A percentile compares a stretch with the other conserved stretches of the same genome.
Evolutionary conservation across 2,329 filamentous ascomycete species (phyloP).

Genomic region (Venturia carpophila): DNA sequence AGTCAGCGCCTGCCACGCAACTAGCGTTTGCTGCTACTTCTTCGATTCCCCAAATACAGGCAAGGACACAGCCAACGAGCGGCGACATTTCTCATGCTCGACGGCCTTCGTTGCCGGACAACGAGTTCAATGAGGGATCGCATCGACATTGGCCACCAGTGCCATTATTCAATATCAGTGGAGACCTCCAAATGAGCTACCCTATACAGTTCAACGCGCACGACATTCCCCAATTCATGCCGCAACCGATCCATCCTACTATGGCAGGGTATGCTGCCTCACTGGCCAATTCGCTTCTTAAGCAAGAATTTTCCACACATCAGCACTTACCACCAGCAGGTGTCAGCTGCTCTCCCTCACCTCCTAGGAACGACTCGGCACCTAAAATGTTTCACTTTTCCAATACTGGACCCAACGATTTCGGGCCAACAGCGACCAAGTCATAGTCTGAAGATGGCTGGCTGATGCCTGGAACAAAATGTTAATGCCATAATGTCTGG

Average conservation of each 20-base stretch:
- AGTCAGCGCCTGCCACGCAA: slow-evolving; percentile 44
- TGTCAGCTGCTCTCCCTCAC: not conserved
- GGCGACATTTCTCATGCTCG: slow-evolving; percentile 26
- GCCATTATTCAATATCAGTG: slow-evolving; percentile 21
- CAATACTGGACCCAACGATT: slow-evolving; percentile 16
- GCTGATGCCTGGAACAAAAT: not conserved
- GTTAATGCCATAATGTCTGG: slow-evolving; percentile 7
- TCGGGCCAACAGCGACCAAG: slow-evolving; percentile 1
- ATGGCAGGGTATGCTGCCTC: slow-evolving; percentile 16
- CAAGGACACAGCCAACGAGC: not conserved
- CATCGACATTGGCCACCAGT: slow-evolving; percentile 21
- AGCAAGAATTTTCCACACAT: slow-evolving; percentile 37
- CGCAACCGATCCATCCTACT: not conserved
- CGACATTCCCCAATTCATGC: not conserved
- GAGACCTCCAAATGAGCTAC: slow-evolving; percentile 21
- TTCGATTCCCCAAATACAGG: slow-evolving; percentile 26
- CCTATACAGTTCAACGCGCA: slow-evolving; percentile 20
- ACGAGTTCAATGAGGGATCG: slow-evolving; percentile 2
- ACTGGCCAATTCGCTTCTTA: slow-evolving; percentile 27
- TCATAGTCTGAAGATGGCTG: not conserved
- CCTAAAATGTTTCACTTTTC: slow-evolving; percentile 14
- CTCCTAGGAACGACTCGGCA: slow-evolving; percentile 3
- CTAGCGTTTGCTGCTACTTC: slow-evolving; percentile 36
- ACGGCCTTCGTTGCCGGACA: slow-evolving; percentile 31
- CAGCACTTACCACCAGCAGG: slow-evolving; percentile 38